Evolutionary conservation across 73 alveolate genomes (phyloP).

Genomic region (Paramecium tetraurelia): DNA sequence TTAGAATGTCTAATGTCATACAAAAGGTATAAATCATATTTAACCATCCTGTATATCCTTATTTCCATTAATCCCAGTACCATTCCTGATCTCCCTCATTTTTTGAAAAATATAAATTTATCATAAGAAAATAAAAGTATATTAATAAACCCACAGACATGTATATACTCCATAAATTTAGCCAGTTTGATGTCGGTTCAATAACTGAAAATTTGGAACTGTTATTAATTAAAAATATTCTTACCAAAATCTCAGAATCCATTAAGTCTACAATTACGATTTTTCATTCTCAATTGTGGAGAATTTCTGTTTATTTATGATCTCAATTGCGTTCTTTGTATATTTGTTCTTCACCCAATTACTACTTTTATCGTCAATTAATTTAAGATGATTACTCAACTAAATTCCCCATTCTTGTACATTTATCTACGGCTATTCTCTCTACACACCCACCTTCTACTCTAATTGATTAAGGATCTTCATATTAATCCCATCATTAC

Average conservation of each 20-base stretch:
- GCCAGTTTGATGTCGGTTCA: constrained; percentile 25
- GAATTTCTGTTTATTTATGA: neutral
- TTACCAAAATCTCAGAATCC: neutral
- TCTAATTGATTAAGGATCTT: neutral
- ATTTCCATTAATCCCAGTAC: constrained; percentile 46
- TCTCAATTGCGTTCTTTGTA: neutral
- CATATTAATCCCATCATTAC: neutral
- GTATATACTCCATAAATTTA: neutral
- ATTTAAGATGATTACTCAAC: neutral
- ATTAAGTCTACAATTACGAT: neutral
- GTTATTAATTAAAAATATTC: neutral
- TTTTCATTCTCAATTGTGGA: neutral
- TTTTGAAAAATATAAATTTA: constrained; percentile 16
- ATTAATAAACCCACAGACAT: neutral
- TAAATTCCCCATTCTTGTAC: constrained; percentile 18
- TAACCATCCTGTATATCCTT: neutral
- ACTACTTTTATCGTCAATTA: neutral
- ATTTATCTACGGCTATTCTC: neutral
- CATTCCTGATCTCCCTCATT: constrained; percentile 30
- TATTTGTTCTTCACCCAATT: neutral
- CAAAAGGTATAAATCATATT: neutral
- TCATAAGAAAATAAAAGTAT: neutral
- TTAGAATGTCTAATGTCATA: neutral
- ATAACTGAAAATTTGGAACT: neutral
- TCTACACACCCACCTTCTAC: neutral